A percentile compares a stretch with the other conserved stretches of the same genome.
Evolutionary conservation across 768 basidiomycete genomes (phyloP).

Genomic region (Russula griseocarnosa): DNA sequence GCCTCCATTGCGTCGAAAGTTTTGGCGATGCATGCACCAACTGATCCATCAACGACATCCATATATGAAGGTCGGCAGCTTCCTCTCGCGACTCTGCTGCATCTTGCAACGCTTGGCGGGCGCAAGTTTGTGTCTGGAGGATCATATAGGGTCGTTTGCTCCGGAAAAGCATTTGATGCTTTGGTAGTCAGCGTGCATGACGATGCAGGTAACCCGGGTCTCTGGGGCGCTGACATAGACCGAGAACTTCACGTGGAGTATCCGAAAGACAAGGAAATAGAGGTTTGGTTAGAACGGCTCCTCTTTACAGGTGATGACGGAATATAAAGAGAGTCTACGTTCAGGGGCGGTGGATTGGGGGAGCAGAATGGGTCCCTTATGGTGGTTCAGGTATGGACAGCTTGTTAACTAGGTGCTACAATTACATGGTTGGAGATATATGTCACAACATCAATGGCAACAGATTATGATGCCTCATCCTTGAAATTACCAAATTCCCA

Average conservation of each 20-base stretch:
- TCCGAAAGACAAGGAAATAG: conserved; percentile 39
- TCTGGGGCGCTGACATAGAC: conserved; percentile 50
- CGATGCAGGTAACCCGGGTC: conserved; percentile 50
- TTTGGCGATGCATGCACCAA: conserved; percentile 46
- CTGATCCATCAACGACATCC: background rate
- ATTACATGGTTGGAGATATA: conserved; percentile 11
- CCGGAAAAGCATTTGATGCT: conserved; percentile 90
- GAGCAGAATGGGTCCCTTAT: conserved; percentile 39
- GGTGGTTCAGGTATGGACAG: background rate
- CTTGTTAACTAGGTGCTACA: conserved; percentile 1
- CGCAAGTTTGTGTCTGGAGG: conserved; percentile 69
- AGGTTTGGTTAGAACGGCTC: conserved; percentile 72
- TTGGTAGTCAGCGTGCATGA: conserved; percentile 59
- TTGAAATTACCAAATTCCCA: conserved; percentile 65
- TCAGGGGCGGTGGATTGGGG: conserved; percentile 74
- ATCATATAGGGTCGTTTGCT: conserved; percentile 69
- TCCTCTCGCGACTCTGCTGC: conserved; percentile 68
- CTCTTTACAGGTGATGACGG: conserved; percentile 83
- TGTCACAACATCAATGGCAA: background rate
- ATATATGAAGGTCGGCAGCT: conserved; percentile 59
- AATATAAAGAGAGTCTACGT: conserved; percentile 83
- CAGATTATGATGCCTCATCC: conserved; percentile 24
- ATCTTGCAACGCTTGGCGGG: conserved; percentile 94
- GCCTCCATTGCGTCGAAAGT: conserved; percentile 80
- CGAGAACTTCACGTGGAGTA: conserved; percentile 28